Base-by-base conservation (phyloP, 495 filamentous ascomycete genomes). In the Neurospora sp. region DNA sequence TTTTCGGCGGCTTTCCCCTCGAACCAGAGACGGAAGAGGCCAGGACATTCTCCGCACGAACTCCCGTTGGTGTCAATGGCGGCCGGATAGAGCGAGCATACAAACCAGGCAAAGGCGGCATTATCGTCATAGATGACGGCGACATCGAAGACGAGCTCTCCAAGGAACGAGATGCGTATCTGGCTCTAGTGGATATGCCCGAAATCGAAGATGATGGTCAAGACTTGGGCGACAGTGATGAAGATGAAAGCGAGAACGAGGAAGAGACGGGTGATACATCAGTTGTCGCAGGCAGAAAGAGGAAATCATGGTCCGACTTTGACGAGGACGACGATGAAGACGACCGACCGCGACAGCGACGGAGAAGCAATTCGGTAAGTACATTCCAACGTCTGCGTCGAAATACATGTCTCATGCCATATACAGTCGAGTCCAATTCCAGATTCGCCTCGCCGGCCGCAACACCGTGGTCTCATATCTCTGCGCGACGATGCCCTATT, bases 91-190 rank as follows among this genome's bases (percentile, higher is more conserved):
- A 87, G 39, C 84, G 86, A n/a, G 80, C 85, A 2, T 97, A 94
- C 79, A 87, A 87, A 74, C 89, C 90, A 21, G 92, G 92, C 40
- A 89, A 87, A 73, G 94, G 94, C 37, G 94, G 94, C 0, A 93
- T 97, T 74, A 86, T 97, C 72, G 93, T 97, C 6, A 96, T 93
- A 81, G 96, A 98, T 78, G 96, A 98, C 81, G 96, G 95, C 19
- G 96, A 99, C 82, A 96, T 99, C 66, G 92, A 94, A 75, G 93
- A 95, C 71, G 94, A 94, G n/a, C 81, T 98, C 59, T 76, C 75
- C 39, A 84, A 82, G 24, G 94, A 98, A 82, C 84, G 87, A 74
- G 89, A 93, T 69, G 94, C 96, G 45, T 98, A 94, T 76, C 88
- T 91, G 66, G 92, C 90, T 59, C 84, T 98, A 62, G 82, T 90